Conservation (phyloP, 1,284 basidiomycete species). For the Ganoderma resinaceum region DNA sequence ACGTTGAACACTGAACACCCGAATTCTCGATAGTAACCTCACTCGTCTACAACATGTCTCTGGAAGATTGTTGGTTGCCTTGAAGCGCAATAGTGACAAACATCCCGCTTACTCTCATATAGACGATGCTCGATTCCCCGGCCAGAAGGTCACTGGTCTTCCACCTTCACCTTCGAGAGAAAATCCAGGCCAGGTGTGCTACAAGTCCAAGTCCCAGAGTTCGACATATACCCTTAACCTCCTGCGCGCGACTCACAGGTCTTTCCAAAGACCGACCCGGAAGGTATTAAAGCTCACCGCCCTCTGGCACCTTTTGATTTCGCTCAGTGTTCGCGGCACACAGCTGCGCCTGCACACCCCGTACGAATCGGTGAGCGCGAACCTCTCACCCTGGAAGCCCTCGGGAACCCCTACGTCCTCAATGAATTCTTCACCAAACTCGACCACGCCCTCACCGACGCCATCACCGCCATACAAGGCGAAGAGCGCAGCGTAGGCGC, state of each 20-base stretch:
- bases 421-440: conserved; percentile 32
- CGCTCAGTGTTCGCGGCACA: neutral
- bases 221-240: neutral
- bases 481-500: conserved; percentile 34
- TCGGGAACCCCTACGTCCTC: conserved; percentile 38
- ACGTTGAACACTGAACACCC: too few relatives aligned
- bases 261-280: conserved; percentile 39
- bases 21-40: neutral
- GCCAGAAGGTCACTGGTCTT: conserved; percentile 29
- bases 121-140: conserved; percentile 41
- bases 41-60: neutral
- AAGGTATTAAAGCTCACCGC: conserved; percentile 23
- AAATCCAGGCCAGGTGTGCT: conserved; percentile 39
- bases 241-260: conserved; percentile 27
- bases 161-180: conserved; percentile 40
- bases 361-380: conserved; percentile 35
- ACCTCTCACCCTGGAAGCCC: conserved; percentile 16
- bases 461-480: conserved; percentile 32
- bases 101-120: neutral
- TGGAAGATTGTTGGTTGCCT: neutral
- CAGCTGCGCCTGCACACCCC: conserved; percentile 37
- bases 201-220: neutral
- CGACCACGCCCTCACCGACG: conserved; percentile 33
- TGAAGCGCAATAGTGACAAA: neutral
- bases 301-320: neutral